phyloP scores from a whole-genome alignment of 2,329 filamentous ascomycete genomes.

The Plectosphaerella sp. region DNA sequence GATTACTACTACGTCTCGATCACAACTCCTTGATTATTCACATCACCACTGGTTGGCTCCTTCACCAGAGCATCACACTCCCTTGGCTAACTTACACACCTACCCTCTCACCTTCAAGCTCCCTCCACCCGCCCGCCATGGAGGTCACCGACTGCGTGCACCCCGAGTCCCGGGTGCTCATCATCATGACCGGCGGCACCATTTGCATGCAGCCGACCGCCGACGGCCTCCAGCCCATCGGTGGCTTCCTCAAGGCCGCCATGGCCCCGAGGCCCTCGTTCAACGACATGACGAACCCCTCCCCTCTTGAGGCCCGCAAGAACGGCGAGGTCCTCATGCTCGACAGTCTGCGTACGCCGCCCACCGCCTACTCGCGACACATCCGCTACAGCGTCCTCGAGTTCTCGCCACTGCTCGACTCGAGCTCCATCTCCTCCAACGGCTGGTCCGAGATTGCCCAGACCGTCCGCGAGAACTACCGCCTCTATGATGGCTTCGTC shows the following conservation, averaged over 20 bases:
- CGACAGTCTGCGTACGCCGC: conserved; percentile 71
- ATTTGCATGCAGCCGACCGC: conserved; percentile 87
- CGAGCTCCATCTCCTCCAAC: conserved; percentile 79
- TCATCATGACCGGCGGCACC: conserved; percentile 85
- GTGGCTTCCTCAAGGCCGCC: conserved; percentile 75
- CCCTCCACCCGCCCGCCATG: neutral
- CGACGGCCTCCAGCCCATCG: conserved; percentile 74
- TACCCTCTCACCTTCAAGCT: conserved; percentile 1
- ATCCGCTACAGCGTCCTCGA: conserved; percentile 82
- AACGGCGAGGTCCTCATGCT: conserved; percentile 47
- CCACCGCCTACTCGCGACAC: conserved; percentile 73
- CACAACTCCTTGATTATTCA: neutral
- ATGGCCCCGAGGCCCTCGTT: conserved; percentile 80
- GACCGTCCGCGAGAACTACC: conserved; percentile 80
- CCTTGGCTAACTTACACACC: no score
- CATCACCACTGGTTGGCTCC: neutral
- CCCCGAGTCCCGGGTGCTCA: conserved; percentile 76
- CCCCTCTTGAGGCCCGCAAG: conserved; percentile 46
- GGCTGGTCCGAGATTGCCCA: conserved; percentile 83
- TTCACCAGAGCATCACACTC: no score
- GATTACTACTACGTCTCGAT: no score
- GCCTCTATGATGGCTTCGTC: conserved; percentile 85
- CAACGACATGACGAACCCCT: conserved; percentile 68
- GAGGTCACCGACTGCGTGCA: conserved; percentile 19
- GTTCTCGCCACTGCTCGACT: conserved; percentile 80